Conservation (phyloP, 177 flowering plant species). For the Vitis hybrid region DNA sequence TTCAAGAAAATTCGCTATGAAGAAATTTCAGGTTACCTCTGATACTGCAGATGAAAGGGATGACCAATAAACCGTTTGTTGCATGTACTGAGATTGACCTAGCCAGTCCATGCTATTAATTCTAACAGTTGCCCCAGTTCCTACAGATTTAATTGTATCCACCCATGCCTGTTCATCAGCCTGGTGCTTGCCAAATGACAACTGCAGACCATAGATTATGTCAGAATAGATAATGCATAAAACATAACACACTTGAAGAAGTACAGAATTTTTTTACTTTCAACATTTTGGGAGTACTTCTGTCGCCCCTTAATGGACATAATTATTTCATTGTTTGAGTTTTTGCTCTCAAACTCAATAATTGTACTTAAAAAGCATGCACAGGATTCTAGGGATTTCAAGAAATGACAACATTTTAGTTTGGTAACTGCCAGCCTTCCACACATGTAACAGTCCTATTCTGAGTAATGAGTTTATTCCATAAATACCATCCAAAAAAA, state of each 20-base stretch:
- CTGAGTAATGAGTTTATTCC: neutral
- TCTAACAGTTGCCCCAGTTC: conserved; percentile 60
- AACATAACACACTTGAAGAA: neutral
- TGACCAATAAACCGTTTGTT: conserved; percentile 73
- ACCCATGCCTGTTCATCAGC: conserved; percentile 94
- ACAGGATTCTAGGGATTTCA: no score
- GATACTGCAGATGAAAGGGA: conserved; percentile 87
- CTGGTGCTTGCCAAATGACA: conserved; percentile 72
- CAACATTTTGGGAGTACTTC: no score
- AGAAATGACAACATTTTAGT: neutral
- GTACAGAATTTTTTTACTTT: neutral
- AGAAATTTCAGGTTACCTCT: conserved; percentile 48
- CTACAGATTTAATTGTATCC: conserved; percentile 85
- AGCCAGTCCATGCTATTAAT: conserved; percentile 98
- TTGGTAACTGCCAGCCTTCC: neutral
- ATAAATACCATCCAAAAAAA: neutral
- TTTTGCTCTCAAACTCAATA: neutral
- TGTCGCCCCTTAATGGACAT: no score
- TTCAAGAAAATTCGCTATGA: neutral
- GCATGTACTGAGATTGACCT: conserved; percentile 75
- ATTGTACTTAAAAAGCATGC: no score
- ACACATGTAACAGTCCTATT: neutral
- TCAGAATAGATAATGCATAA: conserved; percentile 1
- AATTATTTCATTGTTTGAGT: no score
- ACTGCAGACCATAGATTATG: conserved; percentile 46